Evolutionary conservation across 345 rosid species (phyloP).

Genomic region (Capsella bursapastoris): DNA sequence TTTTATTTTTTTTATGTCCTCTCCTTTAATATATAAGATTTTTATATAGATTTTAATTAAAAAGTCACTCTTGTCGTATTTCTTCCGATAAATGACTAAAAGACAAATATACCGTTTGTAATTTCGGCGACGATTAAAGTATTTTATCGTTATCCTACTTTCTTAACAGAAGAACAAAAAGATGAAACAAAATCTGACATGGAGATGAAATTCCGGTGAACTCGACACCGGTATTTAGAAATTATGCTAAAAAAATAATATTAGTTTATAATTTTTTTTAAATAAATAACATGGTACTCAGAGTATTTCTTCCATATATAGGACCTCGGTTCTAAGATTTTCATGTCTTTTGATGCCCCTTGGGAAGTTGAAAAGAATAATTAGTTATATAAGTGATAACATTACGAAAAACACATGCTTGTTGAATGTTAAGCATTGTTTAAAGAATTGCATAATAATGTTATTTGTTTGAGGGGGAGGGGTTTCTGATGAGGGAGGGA

Average conservation of each 20-base stretch:
- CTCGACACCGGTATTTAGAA: not conserved
- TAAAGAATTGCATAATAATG: not conserved
- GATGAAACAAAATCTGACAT: not conserved
- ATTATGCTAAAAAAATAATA: not conserved
- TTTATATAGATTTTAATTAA: not conserved
- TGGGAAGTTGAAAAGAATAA: not conserved
- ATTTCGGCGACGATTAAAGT: not conserved
- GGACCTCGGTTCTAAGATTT: not conserved
- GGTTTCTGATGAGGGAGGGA: not conserved
- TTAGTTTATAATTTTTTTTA: not conserved
- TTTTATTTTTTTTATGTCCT: not conserved
- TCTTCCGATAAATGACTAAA: not conserved
- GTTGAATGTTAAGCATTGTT: not conserved
- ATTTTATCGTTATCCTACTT: not conserved
- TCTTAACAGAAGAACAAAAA: not conserved
- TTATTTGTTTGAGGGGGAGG: not conserved
- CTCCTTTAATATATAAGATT: not conserved
- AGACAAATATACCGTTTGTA: not conserved
- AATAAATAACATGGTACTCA: not conserved
- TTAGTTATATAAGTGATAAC: not conserved
- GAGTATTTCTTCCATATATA: not conserved
- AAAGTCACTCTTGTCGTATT: not conserved
- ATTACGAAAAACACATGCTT: not conserved
- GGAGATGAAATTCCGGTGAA: not conserved
- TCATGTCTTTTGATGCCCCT: not conserved